Evolutionary conservation across 2,329 filamentous ascomycete species (phyloP), one percentile per base, ranked within the genome.

Genomic region (Rachicladosporium sp.): DNA sequence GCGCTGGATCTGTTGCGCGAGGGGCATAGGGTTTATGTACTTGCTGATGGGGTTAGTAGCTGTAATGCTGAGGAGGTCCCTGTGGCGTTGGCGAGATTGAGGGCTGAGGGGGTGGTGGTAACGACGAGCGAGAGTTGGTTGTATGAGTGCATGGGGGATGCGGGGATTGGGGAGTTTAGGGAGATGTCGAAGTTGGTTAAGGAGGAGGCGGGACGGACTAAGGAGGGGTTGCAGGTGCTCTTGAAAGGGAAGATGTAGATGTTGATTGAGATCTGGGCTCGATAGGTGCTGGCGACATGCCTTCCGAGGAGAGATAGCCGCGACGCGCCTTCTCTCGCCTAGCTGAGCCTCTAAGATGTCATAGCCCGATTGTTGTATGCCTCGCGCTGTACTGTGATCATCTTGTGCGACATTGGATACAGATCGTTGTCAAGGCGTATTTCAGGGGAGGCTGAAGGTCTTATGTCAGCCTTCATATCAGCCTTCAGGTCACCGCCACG

Each of bases 101-200:
- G 85, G 50, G 70, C 73, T 49, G 86, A 81, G 49, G 88, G 88
- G 1, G 83, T 79, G 29, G 66, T 75, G 5, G 78, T 96, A 27
- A 94, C 87, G 11, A 86, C 80, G 15, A 91, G 83, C 60, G 89
- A 96, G 74, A 82, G 83, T 61, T 80, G 83, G 64, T 64, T 95
- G 56, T 96, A 93, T 64, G 88, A 96, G 68, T 77, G 78, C 52
- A 73, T 95, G 66, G 85, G 84, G 12, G 88, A 95, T 64, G 85
- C 89, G 5, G 70, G 64, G 9, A 75, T 80, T 51, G 63, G 69
- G 1, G 76, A 79, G 40, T 95, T 95, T 58, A 81, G 74, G 64
- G 69, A 68, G 15, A 69, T 95, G 35, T 79, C 82, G 46, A 70
- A 68, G 40, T 54, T 95, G 41, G 82, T 96, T 41, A 94, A 89